Evolutionary conservation across 306 rosid species (phyloP).

Genomic region (Crotalaria pallida): DNA sequence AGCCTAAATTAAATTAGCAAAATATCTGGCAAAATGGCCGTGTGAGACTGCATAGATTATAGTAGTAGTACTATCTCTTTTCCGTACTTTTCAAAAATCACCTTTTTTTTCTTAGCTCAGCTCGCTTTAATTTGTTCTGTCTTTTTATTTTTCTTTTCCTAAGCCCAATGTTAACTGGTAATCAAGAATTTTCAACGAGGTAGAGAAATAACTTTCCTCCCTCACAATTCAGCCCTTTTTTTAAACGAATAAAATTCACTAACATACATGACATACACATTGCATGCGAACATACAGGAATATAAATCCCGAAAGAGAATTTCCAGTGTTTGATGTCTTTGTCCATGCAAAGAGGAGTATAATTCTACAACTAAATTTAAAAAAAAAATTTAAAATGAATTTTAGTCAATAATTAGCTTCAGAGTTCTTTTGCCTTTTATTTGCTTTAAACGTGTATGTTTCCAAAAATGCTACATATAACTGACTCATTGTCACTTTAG

Average conservation of each 20-base stretch:
- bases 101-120: not conserved
- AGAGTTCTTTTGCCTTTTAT: conserved; percentile 18
- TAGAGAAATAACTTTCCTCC: not conserved
- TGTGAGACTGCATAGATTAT: too few species aligned
- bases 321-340: too few species aligned
- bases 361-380: too few species aligned
- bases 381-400: too few species aligned
- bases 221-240: not conserved
- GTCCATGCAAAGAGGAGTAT: too few species aligned
- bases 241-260: not conserved
- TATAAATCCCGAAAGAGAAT: not conserved
- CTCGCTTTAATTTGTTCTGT: not conserved
- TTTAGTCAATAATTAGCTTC: too few species aligned
- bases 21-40: not conserved
- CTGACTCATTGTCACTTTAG: conserved; percentile 1
- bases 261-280: not conserved
- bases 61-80: not conserved
- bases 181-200: not conserved
- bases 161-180: not conserved
- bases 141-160: not conserved
- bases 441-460: conserved; percentile 14
- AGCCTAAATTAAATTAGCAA: not conserved
- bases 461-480: conserved; percentile 1
- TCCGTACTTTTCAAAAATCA: not conserved
- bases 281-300: not conserved